Base-by-base conservation (phyloP, 108 stramenopile species). In the Seminavis robusta region DNA sequence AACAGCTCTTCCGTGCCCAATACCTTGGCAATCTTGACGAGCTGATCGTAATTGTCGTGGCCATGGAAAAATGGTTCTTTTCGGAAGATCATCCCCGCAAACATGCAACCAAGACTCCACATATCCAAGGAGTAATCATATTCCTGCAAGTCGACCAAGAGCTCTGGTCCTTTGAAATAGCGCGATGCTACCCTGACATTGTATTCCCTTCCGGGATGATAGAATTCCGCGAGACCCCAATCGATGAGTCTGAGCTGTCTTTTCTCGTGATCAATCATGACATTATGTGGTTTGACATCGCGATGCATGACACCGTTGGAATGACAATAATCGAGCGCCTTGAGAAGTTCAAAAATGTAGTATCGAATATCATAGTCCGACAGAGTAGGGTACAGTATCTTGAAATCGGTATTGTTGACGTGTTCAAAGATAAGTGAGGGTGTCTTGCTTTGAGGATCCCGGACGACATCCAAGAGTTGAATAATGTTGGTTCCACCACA, bases 281-380 rank as follows among this genome's bases (percentile, higher is more conserved):
- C 96, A 68, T 99, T 99, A 86, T 98, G 98, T 15, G 99, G 99
- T 76, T 99, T 99, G 52, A 99, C 97, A 81, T 99, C 99, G 48
- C 99, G 79, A 75, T 99, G 99, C 98, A 98, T 98, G 44, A 99
- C 98, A 33, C 99, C 99, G 72, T 99, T 98, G 36, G 95, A 95
- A 80, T 99, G 99, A 62, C 97, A 98, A 75, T 95, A 98, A 79
- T 99, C 99, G 39, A 99, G 83, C 1, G 98, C 99, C 70, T 97
- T 98, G 52, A 99, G 85, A 23, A 99, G 81, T 75, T 99, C 95
- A 77, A 88, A 94, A 51, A 99, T 97, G 81, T 99, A 99, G 67
- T 97, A 99, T 27, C 99, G 86, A 50, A 99, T 98, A 79, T 99
- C 99, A 65, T 80, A 93, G 82, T 99, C 99, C 19, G 90, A 77